Percentiles rank a stretch among this genome's conserved stretches.
Evolutionary conservation across 192 early-diverging fungal species (phyloP).

Genomic region (Haplosporangium gracile): DNA sequence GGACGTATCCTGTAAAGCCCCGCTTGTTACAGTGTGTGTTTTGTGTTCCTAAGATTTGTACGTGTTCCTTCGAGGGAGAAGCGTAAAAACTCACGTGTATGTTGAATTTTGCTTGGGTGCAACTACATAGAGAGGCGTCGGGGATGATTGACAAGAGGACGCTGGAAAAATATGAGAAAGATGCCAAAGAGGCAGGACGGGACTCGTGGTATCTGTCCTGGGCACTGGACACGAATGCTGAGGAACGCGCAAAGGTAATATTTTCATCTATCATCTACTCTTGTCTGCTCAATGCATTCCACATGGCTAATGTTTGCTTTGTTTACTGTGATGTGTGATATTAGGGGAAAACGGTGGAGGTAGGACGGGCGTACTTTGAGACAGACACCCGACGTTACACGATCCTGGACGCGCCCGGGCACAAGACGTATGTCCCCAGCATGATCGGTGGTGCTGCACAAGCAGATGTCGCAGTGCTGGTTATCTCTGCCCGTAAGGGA

Average conservation of each 20-base stretch:
- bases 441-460: slow-evolving; percentile 97
- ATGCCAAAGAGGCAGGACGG: slow-evolving; percentile 94
- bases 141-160: slow-evolving; percentile 99
- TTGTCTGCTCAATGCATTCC: background rate
- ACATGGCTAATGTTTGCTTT: background rate
- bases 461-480: slow-evolving; percentile 95
- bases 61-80: background rate
- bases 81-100: too few relatives aligned
- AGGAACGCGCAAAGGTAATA: slow-evolving; percentile 91
- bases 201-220: slow-evolving; percentile 98
- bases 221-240: slow-evolving; percentile 94
- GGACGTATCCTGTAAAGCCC: slow-evolving; percentile 88
- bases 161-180: slow-evolving; percentile 97
- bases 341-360: slow-evolving; percentile 95
- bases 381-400: slow-evolving; percentile 94
- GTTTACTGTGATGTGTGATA: background rate
- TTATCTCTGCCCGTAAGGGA: slow-evolving; percentile 94
- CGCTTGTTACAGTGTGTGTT: background rate
- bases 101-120: background rate
- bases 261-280: background rate
- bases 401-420: slow-evolving; percentile 98
- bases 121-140: slow-evolving; percentile 73
- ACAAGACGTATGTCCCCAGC: slow-evolving; percentile 96
- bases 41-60: background rate
- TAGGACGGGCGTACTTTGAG: slow-evolving; percentile 96